These are phyloP conservation scores for Tricholoma bakamatsutake DNA, from an alignment of 768 basidiomycete species.

Conservation along the genomic window DNA sequence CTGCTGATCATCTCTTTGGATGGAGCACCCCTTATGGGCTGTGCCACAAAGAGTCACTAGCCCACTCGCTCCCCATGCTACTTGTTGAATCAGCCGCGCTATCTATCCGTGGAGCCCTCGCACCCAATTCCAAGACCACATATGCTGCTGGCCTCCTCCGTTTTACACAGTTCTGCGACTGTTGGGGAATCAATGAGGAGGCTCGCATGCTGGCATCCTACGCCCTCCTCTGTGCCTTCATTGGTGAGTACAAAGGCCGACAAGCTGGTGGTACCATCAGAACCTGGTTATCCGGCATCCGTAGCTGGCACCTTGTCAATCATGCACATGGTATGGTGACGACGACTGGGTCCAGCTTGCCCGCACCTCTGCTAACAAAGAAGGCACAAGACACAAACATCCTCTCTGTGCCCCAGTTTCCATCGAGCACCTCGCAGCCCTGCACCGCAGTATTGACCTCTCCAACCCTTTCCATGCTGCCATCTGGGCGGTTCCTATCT, in stretches of 20 bases:
- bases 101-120: not conserved
- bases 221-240: slow-evolving; percentile 19
- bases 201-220: slow-evolving; percentile 17
- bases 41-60: not conserved
- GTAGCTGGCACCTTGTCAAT: slow-evolving; percentile 7
- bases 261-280: slow-evolving; percentile 4
- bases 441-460: slow-evolving; percentile 5
- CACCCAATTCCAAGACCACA: slow-evolving; percentile 5
- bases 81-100: not conserved
- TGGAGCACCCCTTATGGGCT: not conserved
- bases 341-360: slow-evolving; percentile 12
- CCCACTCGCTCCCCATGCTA: not conserved
- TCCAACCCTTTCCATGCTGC: slow-evolving; percentile 17
- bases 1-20: not conserved
- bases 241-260: slow-evolving; percentile 8
- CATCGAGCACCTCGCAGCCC: not conserved
- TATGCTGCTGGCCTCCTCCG: slow-evolving; percentile 24
- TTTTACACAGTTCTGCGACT: slow-evolving; percentile 27
- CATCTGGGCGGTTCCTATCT: slow-evolving; percentile 16
- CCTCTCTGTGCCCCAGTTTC: slow-evolving; percentile 18
- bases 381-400: slow-evolving; percentile 6
- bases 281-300: slow-evolving; percentile 14
- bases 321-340: slow-evolving; percentile 18
- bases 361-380: slow-evolving; percentile 9
- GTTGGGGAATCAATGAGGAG: slow-evolving; percentile 12